Evolutionary conservation across 805 yeast species (phyloP).

Genomic region (Crinitomyces ghanaensis): DNA sequence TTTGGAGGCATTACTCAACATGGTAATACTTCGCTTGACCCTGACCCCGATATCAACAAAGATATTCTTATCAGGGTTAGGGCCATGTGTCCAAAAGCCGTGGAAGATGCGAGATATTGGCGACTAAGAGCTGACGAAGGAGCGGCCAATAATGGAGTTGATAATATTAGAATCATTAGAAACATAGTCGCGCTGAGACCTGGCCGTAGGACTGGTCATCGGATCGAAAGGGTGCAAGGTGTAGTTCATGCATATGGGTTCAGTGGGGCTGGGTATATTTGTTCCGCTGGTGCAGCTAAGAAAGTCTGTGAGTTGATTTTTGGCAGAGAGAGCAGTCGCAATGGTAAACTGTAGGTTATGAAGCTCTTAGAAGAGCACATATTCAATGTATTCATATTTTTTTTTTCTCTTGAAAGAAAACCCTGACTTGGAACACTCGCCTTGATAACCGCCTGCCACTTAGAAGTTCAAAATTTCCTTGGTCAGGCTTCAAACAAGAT

Average conservation of each 20-base stretch:
- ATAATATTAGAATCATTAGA: constrained; percentile 25
- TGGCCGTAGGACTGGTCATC: constrained; percentile 47
- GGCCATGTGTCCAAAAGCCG: constrained; percentile 7
- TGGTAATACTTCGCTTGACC: constrained; percentile 7
- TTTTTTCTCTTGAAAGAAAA: no score
- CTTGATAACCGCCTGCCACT: no score
- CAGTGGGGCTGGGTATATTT: constrained; percentile 54
- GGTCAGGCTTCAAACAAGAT: no score
- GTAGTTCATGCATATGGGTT: constrained; percentile 58
- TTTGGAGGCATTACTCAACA: constrained; percentile 15
- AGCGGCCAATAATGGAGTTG: no score
- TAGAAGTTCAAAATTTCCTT: no score
- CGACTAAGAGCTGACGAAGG: no score
- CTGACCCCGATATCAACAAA: constrained; percentile 6
- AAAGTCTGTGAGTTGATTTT: constrained; percentile 25
- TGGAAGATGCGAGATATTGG: constrained; percentile 3
- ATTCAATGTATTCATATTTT: no score
- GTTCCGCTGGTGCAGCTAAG: constrained; percentile 42
- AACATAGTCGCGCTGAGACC: constrained; percentile 61
- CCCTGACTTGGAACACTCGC: no score
- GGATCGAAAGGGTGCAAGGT: constrained; percentile 31
- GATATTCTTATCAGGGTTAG: constrained; percentile 10
- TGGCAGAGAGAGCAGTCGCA: no score
- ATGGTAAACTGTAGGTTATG: no score
- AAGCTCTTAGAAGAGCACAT: no score